These are phyloP conservation scores for Domatiomyces globalis DNA, from an alignment of 2,329 filamentous ascomycete species.

Conservation along the genomic window DNA sequence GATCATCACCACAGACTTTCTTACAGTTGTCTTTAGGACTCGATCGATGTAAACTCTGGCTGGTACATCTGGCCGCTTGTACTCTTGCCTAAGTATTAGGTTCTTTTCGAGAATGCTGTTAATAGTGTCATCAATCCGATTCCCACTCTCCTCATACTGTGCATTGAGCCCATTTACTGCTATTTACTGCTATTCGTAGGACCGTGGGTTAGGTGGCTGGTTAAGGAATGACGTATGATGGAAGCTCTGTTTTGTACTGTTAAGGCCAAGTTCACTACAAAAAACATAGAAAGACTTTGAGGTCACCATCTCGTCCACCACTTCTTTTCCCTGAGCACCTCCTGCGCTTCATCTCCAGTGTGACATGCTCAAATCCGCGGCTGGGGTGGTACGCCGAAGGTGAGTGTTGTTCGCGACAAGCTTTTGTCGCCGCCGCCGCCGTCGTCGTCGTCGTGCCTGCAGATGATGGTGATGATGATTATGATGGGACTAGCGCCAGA, in stretches of 20 bases:
- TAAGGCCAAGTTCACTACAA: no score
- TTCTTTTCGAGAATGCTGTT: neutral
- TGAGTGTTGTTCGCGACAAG: no score
- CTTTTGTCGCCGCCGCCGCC: neutral
- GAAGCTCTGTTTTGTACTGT: no score
- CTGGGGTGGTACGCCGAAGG: neutral
- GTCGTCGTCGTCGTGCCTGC: neutral
- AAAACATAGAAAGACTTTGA: no score
- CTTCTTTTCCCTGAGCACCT: conserved; percentile 18
- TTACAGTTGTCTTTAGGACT: neutral
- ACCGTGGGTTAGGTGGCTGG: no score
- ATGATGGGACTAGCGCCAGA: neutral
- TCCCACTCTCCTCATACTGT: conserved; percentile 6
- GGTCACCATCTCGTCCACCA: no score
- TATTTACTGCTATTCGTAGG: conserved; percentile 6
- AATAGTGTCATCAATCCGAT: conserved; percentile 6
- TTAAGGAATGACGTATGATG: no score
- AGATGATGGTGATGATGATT: neutral
- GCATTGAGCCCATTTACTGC: conserved; percentile 1
- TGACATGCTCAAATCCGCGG: conserved; percentile 7
- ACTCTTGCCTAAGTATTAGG: conserved; percentile 1
- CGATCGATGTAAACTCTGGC: conserved; percentile 2
- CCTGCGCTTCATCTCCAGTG: conserved; percentile 26
- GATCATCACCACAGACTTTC: conserved; percentile 4
- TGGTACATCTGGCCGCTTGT: conserved; percentile 3